These are phyloP conservation scores for Lecanoromycetidae sp. DNA, from an alignment of 2,329 filamentous ascomycete genomes.

Conservation along the genomic window DNA sequence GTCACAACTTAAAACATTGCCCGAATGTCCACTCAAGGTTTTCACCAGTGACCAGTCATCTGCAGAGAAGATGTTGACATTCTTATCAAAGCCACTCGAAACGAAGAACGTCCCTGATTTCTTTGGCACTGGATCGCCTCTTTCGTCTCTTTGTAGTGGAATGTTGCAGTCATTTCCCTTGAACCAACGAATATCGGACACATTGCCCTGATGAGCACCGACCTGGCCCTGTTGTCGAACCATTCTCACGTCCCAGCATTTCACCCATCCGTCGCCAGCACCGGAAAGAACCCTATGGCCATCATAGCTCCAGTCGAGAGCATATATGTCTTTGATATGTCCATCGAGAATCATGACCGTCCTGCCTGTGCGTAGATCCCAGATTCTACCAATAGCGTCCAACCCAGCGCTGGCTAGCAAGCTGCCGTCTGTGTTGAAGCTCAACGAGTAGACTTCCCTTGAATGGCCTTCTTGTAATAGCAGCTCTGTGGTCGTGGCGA, in stretches of 20 bases:
- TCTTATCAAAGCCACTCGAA: constrained; percentile 82
- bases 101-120: constrained; percentile 67
- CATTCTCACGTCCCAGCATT: constrained; percentile 93
- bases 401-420: constrained; percentile 83
- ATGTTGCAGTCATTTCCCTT: constrained; percentile 70
- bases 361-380: constrained; percentile 84
- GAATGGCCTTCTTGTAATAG: constrained; percentile 90
- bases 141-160: constrained; percentile 50
- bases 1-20: constrained; percentile 83
- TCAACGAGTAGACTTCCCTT: constrained; percentile 78
- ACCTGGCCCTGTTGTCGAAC: constrained; percentile 73
- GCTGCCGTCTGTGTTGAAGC: constrained; percentile 84
- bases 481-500: constrained; percentile 71
- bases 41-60: constrained; percentile 92
- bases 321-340: constrained; percentile 87
- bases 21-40: constrained; percentile 77
- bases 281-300: constrained; percentile 87
- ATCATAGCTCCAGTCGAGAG: constrained; percentile 82
- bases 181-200: constrained; percentile 89
- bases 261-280: constrained; percentile 88
- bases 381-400: constrained; percentile 88
- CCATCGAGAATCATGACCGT: constrained; percentile 94
- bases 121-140: constrained; percentile 37
- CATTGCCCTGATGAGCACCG: constrained; percentile 80
- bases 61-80: constrained; percentile 88